Conservation (phyloP, 495 filamentous ascomycete genomes). For the Cladorrhinum samala region DNA sequence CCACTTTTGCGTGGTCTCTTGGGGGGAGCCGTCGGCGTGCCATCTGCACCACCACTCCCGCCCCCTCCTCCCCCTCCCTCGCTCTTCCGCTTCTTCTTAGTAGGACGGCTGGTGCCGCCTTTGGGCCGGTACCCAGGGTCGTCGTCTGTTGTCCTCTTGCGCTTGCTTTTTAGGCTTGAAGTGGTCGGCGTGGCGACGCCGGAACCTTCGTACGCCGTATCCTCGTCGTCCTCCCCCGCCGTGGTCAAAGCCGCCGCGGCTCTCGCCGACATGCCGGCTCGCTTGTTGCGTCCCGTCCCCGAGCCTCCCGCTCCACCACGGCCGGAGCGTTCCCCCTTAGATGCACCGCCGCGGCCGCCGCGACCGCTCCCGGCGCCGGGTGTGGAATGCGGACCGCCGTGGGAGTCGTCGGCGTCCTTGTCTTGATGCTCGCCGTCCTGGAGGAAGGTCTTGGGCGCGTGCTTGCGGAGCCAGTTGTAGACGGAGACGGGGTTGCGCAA, state of each 20-base stretch:
- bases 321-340: conserved; percentile 13
- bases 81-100: conserved; percentile 57
- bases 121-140: conserved; percentile 68
- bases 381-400: too few relatives aligned
- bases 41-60: conserved; percentile 20
- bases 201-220: conserved; percentile 19
- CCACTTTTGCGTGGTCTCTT: conserved; percentile 28
- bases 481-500: conserved; percentile 77
- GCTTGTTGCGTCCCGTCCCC: conserved; percentile 20
- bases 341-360: conserved; percentile 14
- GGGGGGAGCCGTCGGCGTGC: conserved; percentile 14
- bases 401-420: conserved; percentile 43
- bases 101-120: conserved; percentile 51
- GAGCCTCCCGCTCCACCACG: conserved; percentile 8
- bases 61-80: conserved; percentile 25
- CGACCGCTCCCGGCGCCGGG: conserved; percentile 26
- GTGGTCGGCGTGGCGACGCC: conserved; percentile 39
- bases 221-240: conserved; percentile 30
- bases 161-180: conserved; percentile 33
- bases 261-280: conserved; percentile 13
- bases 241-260: conserved; percentile 6
- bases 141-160: conserved; percentile 56
- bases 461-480: conserved; percentile 81
- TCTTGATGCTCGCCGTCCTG: conserved; percentile 64
- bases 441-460: conserved; percentile 77